Evolutionary conservation across 2,329 filamentous ascomycete species (phyloP), one percentile per base, ranked within the genome.

Genomic region (Fulvia fulva): DNA sequence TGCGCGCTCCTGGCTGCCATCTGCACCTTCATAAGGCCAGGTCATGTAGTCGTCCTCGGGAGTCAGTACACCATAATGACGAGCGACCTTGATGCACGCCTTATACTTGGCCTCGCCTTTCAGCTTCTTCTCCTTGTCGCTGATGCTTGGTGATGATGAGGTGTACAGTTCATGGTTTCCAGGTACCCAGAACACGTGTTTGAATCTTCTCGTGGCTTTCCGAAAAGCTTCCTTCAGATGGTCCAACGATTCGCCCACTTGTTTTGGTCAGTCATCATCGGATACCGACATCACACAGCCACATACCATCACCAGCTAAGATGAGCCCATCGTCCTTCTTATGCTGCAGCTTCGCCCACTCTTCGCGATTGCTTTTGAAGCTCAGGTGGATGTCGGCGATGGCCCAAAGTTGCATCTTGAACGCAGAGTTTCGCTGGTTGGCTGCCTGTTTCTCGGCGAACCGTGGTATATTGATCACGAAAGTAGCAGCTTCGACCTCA

Each of bases 121-220:
- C 2, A 77, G 71, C 59, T 73, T 68, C 56, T 63, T 64, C 32
- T 70, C 65, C 19, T 67, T 59, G 34, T 74, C 72, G 47, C 56
- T 49, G 52, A 63, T 47, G 9, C 74, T 71, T 23, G 75, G 66
- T 3, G 72, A 68, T 0, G 76, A 74, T 54, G 83, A 67, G 1
- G 79, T 81, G 68, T 84, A 85, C 9, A 85, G 75, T 71, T 84
- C 81, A 63, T 84, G 81, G 66, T 84, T 84, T 5, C 82, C 82
- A 0, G 81, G 81, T 7, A 78, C 78, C 82, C 82, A 84, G 65
- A 77, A 83, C 25, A 83, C 81, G 32, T 73, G 68, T 37, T 73
- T 68, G 68, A 78, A 79, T 56, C 74, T 72, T 28, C 70, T 66
- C 28, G 72, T 78, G 3, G 76, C 76, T 53, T 72, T 72, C 14